Evolutionary conservation across 345 rosid species (phyloP).

Genomic region (Adansonia digitata): DNA sequence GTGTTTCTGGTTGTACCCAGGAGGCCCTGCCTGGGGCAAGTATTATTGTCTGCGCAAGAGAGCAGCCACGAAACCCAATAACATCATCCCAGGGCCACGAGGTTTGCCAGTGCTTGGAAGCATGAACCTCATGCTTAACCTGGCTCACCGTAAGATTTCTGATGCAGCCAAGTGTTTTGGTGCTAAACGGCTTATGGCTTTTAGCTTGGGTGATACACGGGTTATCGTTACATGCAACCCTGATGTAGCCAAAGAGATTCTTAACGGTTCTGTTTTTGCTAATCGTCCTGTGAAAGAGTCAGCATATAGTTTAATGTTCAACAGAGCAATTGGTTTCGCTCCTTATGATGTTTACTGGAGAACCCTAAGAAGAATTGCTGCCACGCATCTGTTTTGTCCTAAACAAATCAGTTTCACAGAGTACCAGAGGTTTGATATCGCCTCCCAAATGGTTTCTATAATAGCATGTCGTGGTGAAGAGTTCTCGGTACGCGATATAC

Average conservation of each 20-base stretch:
- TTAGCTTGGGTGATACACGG: constrained; percentile 63
- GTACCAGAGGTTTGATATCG: constrained; percentile 37
- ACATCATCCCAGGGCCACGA: constrained; percentile 68
- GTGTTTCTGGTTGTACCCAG: constrained; percentile 53
- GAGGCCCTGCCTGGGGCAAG: constrained; percentile 80
- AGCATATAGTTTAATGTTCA: constrained; percentile 67
- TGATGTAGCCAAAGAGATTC: constrained; percentile 62
- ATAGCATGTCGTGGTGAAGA: constrained; percentile 16
- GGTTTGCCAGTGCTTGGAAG: constrained; percentile 65
- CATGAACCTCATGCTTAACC: constrained; percentile 52
- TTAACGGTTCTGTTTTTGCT: constrained; percentile 54
- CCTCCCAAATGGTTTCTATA: constrained; percentile 43
- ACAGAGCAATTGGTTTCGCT: constrained; percentile 75
- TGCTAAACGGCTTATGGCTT: constrained; percentile 65
- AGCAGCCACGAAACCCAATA: constrained; percentile 37
- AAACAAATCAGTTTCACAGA: constrained; percentile 46
- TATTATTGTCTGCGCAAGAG: constrained; percentile 16
- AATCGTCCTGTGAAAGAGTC: constrained; percentile 79
- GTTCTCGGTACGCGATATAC: constrained; percentile 40
- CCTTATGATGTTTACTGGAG: constrained; percentile 78
- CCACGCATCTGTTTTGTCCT: constrained; percentile 57
- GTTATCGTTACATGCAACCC: constrained; percentile 62
- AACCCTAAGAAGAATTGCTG: constrained; percentile 51
- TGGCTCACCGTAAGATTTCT: constrained; percentile 58
- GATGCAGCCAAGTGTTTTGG: constrained; percentile 30